These are phyloP conservation scores for Globisporangium nodosum DNA, from an alignment of 352 stramenopile genomes.

Conservation along the genomic window DNA sequence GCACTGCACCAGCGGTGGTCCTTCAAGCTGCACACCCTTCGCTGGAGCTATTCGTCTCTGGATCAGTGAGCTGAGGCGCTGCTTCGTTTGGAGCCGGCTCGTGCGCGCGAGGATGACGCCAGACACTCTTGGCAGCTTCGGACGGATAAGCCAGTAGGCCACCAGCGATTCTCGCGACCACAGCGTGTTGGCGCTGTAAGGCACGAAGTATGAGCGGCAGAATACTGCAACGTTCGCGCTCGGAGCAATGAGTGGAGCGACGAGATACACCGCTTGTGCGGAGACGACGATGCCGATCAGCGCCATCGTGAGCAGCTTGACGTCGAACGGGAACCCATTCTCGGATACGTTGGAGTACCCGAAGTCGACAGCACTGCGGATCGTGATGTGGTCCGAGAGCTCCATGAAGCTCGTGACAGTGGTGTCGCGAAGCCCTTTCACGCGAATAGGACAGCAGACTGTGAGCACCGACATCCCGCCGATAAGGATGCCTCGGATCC, in stretches of 20 bases:
- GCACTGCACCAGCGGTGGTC: not conserved
- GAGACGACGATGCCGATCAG: not conserved
- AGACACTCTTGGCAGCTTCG: not conserved
- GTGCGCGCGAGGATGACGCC: not conserved
- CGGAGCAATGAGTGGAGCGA: not conserved
- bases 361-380: not conserved
- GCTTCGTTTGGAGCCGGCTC: not conserved
- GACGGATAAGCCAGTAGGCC: conserved; percentile 9
- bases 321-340: conserved; percentile 10
- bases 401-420: conserved; percentile 3
- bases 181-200: conserved; percentile 16
- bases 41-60: not conserved
- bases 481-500: conserved; percentile 18
- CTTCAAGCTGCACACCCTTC: not conserved
- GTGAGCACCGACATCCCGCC: conserved; percentile 18
- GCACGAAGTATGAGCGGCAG: conserved; percentile 15
- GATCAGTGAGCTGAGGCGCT: not conserved
- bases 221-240: conserved; percentile 6
- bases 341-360: conserved; percentile 1
- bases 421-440: conserved; percentile 3
- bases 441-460: conserved; percentile 12
- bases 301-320: conserved; percentile 11
- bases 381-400: conserved; percentile 1
- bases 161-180: conserved; percentile 12
- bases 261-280: not conserved